Conservation (phyloP, 352 stramenopile species). For the Aphanomyces astaci region DNA sequence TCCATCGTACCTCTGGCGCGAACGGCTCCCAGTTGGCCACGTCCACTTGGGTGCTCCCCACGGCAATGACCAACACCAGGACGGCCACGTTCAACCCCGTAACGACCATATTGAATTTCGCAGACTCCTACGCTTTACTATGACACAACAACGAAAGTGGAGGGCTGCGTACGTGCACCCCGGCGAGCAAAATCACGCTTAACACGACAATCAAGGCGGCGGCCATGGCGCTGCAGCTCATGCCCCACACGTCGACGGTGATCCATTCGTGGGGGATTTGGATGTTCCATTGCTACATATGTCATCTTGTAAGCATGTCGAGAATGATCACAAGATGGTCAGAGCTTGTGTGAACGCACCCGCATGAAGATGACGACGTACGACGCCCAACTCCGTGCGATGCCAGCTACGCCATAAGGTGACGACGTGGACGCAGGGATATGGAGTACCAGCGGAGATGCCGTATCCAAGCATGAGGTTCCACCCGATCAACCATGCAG, state of each 20-base stretch:
- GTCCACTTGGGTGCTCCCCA: conserved; percentile 72
- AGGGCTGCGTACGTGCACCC: conserved; percentile 54
- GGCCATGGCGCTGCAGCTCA: conserved; percentile 72
- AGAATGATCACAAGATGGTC: not conserved
- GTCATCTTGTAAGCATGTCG: not conserved
- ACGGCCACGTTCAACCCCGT: conserved; percentile 85
- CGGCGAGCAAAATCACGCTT: conserved; percentile 78
- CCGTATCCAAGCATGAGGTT: conserved; percentile 91
- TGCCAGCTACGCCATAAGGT: conserved; percentile 49
- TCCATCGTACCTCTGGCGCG: conserved; percentile 46
- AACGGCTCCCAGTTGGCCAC: conserved; percentile 74
- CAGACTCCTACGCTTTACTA: conserved; percentile 61
- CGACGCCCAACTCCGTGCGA: conserved; percentile 85
- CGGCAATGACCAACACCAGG: conserved; percentile 84
- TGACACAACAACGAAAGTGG: not conserved
- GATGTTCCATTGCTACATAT: conserved; percentile 41
- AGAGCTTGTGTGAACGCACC: not conserved
- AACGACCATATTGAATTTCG: conserved; percentile 86
- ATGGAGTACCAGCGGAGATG: conserved; percentile 63
- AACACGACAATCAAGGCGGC: conserved; percentile 70
- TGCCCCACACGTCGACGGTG: conserved; percentile 38
- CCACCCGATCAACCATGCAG: conserved; percentile 88
- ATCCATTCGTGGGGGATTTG: conserved; percentile 60
- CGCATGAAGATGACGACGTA: conserved; percentile 79
- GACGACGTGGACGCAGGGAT: not conserved